Conservation (phyloP, 2,329 filamentous ascomycete species). For the Fragosphaeria purpurea region DNA sequence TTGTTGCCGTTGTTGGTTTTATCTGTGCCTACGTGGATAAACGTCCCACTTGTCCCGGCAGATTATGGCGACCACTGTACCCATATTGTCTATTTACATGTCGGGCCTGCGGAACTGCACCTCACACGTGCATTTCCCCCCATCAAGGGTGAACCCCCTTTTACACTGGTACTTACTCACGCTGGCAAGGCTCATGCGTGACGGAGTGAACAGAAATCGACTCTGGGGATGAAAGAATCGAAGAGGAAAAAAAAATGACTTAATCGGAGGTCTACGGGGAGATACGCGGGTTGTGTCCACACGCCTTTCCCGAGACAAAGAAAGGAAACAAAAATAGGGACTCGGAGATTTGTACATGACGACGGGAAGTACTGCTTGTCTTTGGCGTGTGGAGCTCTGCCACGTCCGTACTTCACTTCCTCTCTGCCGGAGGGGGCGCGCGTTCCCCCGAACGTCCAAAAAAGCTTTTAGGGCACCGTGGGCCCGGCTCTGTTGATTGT, state of each 20-base stretch:
- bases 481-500: background rate
- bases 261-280: too few species aligned
- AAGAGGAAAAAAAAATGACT: too few species aligned
- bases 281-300: too few species aligned
- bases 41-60: slow-evolving; percentile 18
- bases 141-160: background rate
- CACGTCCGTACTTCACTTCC: slow-evolving; percentile 2
- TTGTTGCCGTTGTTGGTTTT: background rate
- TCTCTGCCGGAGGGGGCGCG: slow-evolving; percentile 6
- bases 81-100: slow-evolving; percentile 16
- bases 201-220: background rate
- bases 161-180: background rate
- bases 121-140: background rate
- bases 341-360: too few species aligned
- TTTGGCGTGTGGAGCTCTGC: background rate
- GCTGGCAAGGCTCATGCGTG: background rate
- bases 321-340: too few species aligned
- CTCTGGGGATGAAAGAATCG: too few species aligned
- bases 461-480: background rate
- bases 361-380: too few species aligned
- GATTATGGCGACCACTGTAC: slow-evolving; percentile 13
- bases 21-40: slow-evolving; percentile 3
- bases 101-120: slow-evolving; percentile 22
- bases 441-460: slow-evolving; percentile 4
- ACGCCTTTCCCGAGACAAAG: too few species aligned